Evolutionary conservation across 2,329 filamentous ascomycete genomes (phyloP).

Genomic region (Fusarium newnesense): DNA sequence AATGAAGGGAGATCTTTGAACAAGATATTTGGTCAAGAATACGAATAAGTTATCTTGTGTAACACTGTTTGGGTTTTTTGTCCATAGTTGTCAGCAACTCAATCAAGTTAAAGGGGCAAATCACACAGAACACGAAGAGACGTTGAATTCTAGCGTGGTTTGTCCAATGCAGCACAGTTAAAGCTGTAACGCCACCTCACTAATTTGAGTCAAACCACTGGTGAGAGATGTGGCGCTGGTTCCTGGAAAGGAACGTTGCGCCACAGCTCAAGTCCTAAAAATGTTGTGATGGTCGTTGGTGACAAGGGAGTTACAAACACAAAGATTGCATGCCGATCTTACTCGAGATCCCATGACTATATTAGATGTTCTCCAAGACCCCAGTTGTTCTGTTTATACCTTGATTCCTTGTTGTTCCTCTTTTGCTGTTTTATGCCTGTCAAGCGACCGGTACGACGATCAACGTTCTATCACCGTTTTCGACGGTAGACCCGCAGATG

Average conservation of each 20-base stretch:
- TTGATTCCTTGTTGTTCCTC: neutral
- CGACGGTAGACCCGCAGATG: neutral
- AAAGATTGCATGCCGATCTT: neutral
- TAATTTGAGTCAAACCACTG: neutral
- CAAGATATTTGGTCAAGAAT: neutral
- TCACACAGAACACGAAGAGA: conserved; percentile 1
- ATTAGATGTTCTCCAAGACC: neutral
- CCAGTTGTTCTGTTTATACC: neutral
- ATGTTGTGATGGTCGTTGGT: neutral
- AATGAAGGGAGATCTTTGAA: neutral
- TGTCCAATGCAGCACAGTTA: neutral
- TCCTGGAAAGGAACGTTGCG: conserved; percentile 10
- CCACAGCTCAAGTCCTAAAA: conserved; percentile 8
- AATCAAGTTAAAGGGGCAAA: conserved; percentile 27
- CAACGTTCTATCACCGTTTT: neutral
- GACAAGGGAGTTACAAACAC: neutral
- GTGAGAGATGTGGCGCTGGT: conserved; percentile 27
- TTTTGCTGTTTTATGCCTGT: neutral
- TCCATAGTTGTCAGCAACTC: neutral
- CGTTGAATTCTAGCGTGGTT: conserved; percentile 11
- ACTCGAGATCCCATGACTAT: neutral
- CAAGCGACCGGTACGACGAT: neutral
- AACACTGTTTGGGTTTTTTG: neutral
- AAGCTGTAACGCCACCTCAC: conserved; percentile 13
- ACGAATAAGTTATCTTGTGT: neutral